Evolutionary conservation across 2,329 filamentous ascomycete genomes (phyloP).

Genomic region (Torrubiellomyces zombiae): DNA sequence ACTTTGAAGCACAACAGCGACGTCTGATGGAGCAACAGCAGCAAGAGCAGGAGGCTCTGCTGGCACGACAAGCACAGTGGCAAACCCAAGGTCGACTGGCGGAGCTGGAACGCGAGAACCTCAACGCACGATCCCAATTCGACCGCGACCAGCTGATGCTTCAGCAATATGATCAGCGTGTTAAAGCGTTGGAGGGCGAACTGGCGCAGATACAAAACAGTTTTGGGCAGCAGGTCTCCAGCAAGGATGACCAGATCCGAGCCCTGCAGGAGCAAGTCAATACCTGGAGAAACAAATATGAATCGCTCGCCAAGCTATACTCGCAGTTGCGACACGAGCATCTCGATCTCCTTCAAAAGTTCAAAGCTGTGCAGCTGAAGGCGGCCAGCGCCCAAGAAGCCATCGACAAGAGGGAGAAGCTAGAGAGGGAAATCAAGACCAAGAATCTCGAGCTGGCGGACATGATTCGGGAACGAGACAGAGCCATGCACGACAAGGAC

Average conservation of each 20-base stretch:
- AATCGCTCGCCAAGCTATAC: conserved; percentile 90
- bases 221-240: conserved; percentile 67
- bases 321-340: conserved; percentile 92
- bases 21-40: conserved; percentile 76
- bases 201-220: conserved; percentile 68
- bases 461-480: conserved; percentile 94
- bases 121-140: conserved; percentile 87
- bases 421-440: conserved; percentile 95
- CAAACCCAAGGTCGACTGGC: conserved; percentile 93
- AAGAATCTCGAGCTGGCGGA: conserved; percentile 98
- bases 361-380: conserved; percentile 91
- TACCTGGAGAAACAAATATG: conserved; percentile 94
- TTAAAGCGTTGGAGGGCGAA: conserved; percentile 84
- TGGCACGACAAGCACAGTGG: conserved; percentile 77
- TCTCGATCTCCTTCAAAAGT: conserved; percentile 85
- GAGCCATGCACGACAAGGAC: conserved; percentile 86
- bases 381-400: conserved; percentile 94
- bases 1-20: conserved; percentile 95
- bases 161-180: conserved; percentile 86
- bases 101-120: conserved; percentile 85
- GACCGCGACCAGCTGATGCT: conserved; percentile 95
- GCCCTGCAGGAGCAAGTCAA: conserved; percentile 93
- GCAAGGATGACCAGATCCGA: conserved; percentile 87
- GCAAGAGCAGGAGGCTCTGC: conserved; percentile 74
- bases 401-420: conserved; percentile 83